phyloP scores from a whole-genome alignment of 2,329 filamentous ascomycete species.

The Alternaria sp. region DNA sequence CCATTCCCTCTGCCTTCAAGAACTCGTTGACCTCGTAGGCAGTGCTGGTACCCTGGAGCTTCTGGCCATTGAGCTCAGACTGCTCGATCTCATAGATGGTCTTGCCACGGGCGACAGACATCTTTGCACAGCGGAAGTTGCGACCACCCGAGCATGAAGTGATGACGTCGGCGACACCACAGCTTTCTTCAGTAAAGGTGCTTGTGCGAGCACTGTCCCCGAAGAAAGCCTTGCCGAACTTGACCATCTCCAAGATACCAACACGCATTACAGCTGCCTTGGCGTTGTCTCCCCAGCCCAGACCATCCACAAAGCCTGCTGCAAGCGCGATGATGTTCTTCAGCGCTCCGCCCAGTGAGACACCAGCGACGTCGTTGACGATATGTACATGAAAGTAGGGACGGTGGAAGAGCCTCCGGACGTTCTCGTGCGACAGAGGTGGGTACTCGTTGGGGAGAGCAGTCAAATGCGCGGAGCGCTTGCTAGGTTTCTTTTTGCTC shows the following conservation, averaged over 20 bases:
- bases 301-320: constrained; percentile 92
- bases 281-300: constrained; percentile 97
- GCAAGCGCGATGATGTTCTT: constrained; percentile 98
- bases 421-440: constrained; percentile 82
- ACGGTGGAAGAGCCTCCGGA: constrained; percentile 89
- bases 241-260: constrained; percentile 94
- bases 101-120: constrained; percentile 81
- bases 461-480: constrained; percentile 75
- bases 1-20: constrained; percentile 77
- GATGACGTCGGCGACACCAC: constrained; percentile 93
- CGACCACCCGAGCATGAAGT: constrained; percentile 91
- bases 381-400: constrained; percentile 98
- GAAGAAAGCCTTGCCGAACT: constrained; percentile 95
- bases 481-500: constrained; percentile 60
- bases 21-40: constrained; percentile 92
- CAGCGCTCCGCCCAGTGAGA: constrained; percentile 90
- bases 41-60: constrained; percentile 92
- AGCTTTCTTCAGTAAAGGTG: constrained; percentile 97
- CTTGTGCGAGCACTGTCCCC: constrained; percentile 78
- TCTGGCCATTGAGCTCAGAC: constrained; percentile 93
- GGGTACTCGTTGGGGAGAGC: constrained; percentile 84
- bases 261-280: constrained; percentile 99
- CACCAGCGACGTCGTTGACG: constrained; percentile 93
- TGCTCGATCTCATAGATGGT: constrained; percentile 88
- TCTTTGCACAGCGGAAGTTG: constrained; percentile 93